These are phyloP conservation scores for Mrakia blollopis DNA, from an alignment of 768 basidiomycete genomes.

Conservation along the genomic window DNA sequence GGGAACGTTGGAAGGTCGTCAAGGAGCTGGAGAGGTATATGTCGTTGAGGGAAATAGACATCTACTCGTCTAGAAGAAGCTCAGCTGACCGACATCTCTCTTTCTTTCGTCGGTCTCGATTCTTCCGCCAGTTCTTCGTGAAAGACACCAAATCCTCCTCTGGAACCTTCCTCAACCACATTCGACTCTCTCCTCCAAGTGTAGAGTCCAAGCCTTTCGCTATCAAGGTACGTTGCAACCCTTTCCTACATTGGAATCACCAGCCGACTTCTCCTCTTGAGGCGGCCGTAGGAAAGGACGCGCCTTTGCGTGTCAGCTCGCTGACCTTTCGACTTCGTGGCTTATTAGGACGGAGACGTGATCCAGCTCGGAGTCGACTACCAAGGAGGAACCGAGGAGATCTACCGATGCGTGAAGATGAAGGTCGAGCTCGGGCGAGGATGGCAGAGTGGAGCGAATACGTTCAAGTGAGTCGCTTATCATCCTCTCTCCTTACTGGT, in stretches of 20 bases:
- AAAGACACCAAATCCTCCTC: constrained; percentile 82
- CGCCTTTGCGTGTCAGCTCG: not conserved
- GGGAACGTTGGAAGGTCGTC: too few relatives aligned
- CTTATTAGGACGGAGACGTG: constrained; percentile 69
- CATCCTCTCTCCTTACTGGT: not conserved
- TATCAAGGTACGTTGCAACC: constrained; percentile 52
- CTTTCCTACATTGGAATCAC: constrained; percentile 33
- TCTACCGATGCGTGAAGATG: constrained; percentile 96
- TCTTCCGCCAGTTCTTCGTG: constrained; percentile 73
- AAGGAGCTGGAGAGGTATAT: too few relatives aligned
- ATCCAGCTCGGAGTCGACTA: constrained; percentile 95
- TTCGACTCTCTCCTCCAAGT: constrained; percentile 76
- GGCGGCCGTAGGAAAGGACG: not conserved
- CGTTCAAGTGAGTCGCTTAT: constrained; percentile 67
- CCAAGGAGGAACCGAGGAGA: constrained; percentile 84
- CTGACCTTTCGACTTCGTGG: not conserved
- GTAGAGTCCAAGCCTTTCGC: constrained; percentile 69
- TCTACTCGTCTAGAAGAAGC: not conserved
- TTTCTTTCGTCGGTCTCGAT: constrained; percentile 10
- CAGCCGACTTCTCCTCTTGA: too few relatives aligned
- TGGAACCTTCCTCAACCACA: constrained; percentile 94
- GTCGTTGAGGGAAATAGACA: too few relatives aligned
- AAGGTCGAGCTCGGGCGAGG: constrained; percentile 81
- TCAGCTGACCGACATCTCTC: not conserved
- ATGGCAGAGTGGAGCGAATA: constrained; percentile 83